A percentile compares a stretch with the other conserved stretches of the same genome.
phyloP scores from a whole-genome alignment of 805 yeast species.

The Candida verbasci region DNA sequence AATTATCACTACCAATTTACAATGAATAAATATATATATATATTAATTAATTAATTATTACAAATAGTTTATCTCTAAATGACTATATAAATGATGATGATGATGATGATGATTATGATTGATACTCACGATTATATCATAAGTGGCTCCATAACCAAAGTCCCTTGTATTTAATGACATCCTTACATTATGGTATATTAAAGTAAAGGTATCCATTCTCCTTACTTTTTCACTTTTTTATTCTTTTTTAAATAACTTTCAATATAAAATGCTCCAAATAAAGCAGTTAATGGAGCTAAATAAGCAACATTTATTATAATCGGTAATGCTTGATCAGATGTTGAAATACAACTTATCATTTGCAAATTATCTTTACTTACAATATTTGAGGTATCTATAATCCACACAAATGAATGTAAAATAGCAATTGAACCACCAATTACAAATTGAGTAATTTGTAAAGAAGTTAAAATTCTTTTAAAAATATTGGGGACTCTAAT shows the following conservation, averaged over 20 bases:
- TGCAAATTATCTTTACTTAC: conserved; percentile 17
- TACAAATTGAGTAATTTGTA: conserved; percentile 67
- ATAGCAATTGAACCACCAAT: conserved; percentile 68
- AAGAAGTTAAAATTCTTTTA: conserved; percentile 57
- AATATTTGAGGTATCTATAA: conserved; percentile 45
- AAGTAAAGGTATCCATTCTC: no score
- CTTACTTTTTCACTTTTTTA: conserved; percentile 1
- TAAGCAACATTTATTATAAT: conserved; percentile 58
- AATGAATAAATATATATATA: no score
- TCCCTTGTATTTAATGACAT: no score
- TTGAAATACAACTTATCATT: conserved; percentile 44
- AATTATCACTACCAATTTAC: no score
- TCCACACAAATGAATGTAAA: conserved; percentile 57
- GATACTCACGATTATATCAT: no score
- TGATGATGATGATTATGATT: no score
- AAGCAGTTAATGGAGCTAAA: conserved; percentile 61
- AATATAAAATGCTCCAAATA: conserved; percentile 62
- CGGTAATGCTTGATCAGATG: conserved; percentile 61
- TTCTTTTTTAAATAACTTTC: conserved; percentile 45
- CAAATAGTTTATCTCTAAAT: no score
- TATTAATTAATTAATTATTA: no score
- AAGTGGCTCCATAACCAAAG: no score
- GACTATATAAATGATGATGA: no score
- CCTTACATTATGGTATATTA: no score
- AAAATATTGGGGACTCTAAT: conserved; percentile 52